Evolutionary conservation across 192 early-diverging fungal genomes (phyloP), one percentile per base, ranked within the genome.

Genomic region (Coemansia sp.): DNA sequence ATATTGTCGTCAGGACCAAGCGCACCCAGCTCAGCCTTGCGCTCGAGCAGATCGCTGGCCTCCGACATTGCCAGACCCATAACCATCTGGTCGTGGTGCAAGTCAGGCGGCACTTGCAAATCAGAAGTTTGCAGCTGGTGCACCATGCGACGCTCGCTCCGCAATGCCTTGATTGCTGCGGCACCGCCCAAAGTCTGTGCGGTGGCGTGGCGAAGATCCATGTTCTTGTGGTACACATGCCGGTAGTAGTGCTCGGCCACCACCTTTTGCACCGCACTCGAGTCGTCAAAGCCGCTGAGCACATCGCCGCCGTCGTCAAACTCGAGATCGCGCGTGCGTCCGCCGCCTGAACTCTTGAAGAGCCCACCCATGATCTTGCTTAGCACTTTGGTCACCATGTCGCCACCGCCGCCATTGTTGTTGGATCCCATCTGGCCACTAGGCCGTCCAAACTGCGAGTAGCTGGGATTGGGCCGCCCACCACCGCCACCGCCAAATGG

Each of bases 231-330:
- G 66, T 71, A 80, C 1, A 80, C 62, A 39, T 67, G 71, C 10
- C 67, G 67, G 68, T 80, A 74, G 58, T 80, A 70, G 59, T 80
- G 65, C 48, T 80, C 71, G 35, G 77, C 77, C 2, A 72, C 71
- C 6, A 64, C 61, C 23, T 59, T 64, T 27, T 80, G 71, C 45
- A 80, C 61, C 22, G 77, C 77, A 16, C 17, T 47, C 65, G 59
- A 62, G 57, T 67, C 65, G 56, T 80, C 77, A 39, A 80, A 80
- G 1, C 39, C 49, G 48, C 62, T 59, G 19, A 79, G 38, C 10
- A 70, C 51, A n/a, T 74, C 62, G 37, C 57, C 61, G 26, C 16
- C 21, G 50, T 7, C 49, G 9, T 37, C 49, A 26, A 67, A 59
- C 31, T 74, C 68, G 21, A 79, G 57, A 47, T 79, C 71, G 29